A percentile compares a stretch with the other conserved stretches of the same genome.
Evolutionary conservation across 495 filamentous ascomycete species (phyloP).

Genomic region (Staphylotrichum tortipilum): DNA sequence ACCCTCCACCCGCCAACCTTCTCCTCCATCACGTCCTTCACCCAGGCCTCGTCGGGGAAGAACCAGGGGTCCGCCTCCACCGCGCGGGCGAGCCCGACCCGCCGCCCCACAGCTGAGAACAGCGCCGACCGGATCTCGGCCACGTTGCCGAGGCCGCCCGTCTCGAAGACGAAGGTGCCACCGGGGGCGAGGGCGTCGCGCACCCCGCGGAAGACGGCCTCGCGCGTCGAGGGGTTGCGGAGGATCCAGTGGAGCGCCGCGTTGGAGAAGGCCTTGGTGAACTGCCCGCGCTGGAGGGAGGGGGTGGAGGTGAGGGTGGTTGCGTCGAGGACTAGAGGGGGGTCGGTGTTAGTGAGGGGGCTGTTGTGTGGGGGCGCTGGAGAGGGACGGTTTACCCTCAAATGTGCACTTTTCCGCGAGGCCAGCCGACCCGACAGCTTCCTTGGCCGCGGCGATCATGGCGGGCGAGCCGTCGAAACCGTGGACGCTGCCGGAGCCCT

Average conservation of each 20-base stretch:
- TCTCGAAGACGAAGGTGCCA: slow-evolving; percentile 60
- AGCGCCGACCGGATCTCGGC: slow-evolving; percentile 55
- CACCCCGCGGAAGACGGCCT: slow-evolving; percentile 39
- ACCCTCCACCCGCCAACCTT: slow-evolving; percentile 50
- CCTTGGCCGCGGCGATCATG: slow-evolving; percentile 53
- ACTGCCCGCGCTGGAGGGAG: slow-evolving; percentile 21
- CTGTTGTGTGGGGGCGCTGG: not conserved
- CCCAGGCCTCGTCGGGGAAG: slow-evolving; percentile 53
- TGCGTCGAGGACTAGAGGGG: slow-evolving; percentile 28
- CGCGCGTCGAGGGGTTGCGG: slow-evolving; percentile 22
- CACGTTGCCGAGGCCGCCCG: slow-evolving; percentile 65
- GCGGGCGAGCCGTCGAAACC: slow-evolving; percentile 58
- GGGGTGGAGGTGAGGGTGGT: slow-evolving; percentile 16
- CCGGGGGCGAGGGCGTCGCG: slow-evolving; percentile 44
- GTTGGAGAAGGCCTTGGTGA: slow-evolving; percentile 67
- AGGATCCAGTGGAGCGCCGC: slow-evolving; percentile 75
- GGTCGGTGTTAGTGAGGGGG: not conserved
- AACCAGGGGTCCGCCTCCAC: slow-evolving; percentile 58
- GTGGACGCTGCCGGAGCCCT: slow-evolving; percentile 40
- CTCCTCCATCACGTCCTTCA: slow-evolving; percentile 43
- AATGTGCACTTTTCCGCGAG: slow-evolving; percentile 30
- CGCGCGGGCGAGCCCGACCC: slow-evolving; percentile 42
- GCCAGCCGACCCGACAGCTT: slow-evolving; percentile 11
- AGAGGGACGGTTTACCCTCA: slow-evolving; percentile 25
- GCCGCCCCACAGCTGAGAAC: slow-evolving; percentile 42